phyloP scores from a whole-genome alignment of 139 green algal genomes.

The Ettlia oleoabundans region DNA sequence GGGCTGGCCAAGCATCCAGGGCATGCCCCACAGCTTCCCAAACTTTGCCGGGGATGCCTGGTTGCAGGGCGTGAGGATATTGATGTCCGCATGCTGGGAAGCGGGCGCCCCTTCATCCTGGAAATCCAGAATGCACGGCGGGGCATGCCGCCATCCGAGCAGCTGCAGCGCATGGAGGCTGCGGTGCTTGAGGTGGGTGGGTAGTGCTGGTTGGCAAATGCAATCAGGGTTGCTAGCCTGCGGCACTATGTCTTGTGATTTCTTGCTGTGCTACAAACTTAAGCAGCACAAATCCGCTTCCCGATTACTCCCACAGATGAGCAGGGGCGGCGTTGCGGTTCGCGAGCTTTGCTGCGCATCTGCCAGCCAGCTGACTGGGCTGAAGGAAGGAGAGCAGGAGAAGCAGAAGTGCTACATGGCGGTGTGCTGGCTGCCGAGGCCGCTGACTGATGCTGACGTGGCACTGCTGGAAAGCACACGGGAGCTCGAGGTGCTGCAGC shows the following conservation, averaged over 20 bases:
- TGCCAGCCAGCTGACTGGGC: conserved; percentile 30
- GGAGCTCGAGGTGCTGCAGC: conserved; percentile 75
- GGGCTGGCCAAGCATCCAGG: too few relatives aligned
- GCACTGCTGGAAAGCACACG: conserved; percentile 47
- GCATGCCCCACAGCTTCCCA: not conserved
- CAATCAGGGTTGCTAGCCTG: not conserved
- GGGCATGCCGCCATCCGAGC: not conserved
- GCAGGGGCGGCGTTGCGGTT: conserved; percentile 55
- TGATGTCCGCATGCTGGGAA: conserved; percentile 90
- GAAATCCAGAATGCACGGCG: conserved; percentile 67
- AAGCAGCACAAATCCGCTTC: too few relatives aligned
- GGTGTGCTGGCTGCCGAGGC: conserved; percentile 62
- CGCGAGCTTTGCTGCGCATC: conserved; percentile 43
- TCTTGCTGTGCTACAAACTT: not conserved
- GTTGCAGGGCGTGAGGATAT: conserved; percentile 83
- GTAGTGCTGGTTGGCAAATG: not conserved
- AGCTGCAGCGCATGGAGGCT: conserved; percentile 10
- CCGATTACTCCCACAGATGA: not conserved
- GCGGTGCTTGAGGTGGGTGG: not conserved
- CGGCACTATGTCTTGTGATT: not conserved
- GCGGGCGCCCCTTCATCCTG: conserved; percentile 83
- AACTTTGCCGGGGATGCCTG: not conserved
- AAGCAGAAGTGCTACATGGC: conserved; percentile 87
- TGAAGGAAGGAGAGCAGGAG: conserved; percentile 77
- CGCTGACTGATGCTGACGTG: conserved; percentile 47